These are phyloP conservation scores for Botrytis pseudocinerea DNA, from an alignment of 2,329 filamentous ascomycete genomes.

Conservation along the genomic window DNA sequence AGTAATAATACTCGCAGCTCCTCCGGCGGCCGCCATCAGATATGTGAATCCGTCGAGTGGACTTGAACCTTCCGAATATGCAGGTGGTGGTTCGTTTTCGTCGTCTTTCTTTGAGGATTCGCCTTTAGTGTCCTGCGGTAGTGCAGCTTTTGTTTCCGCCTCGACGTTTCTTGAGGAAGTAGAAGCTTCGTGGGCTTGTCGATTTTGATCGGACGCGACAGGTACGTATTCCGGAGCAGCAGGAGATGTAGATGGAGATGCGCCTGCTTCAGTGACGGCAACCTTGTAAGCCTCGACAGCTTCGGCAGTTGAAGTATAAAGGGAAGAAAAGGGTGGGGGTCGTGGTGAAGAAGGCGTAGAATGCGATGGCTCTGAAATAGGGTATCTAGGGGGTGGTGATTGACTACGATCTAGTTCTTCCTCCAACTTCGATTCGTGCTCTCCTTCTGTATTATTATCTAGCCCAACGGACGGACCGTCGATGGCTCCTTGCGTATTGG, in stretches of 20 bases:
- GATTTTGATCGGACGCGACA: conserved; percentile 42
- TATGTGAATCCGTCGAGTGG: conserved; percentile 91
- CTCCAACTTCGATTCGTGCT: conserved; percentile 41
- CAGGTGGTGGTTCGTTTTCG: conserved; percentile 90
- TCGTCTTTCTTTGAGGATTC: conserved; percentile 72
- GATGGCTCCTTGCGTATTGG: conserved; percentile 47
- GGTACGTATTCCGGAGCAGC: conserved; percentile 61
- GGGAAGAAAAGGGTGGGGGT: conserved; percentile 62
- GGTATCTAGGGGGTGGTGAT: conserved; percentile 62
- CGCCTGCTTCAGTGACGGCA: conserved; percentile 43
- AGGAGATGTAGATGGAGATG: conserved; percentile 50
- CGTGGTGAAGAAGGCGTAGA: conserved; percentile 47
- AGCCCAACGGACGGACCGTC: conserved; percentile 49
- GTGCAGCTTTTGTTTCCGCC: conserved; percentile 79
- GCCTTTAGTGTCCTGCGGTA: conserved; percentile 79
- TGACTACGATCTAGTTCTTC: conserved; percentile 44
- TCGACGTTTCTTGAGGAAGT: conserved; percentile 48
- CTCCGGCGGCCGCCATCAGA: conserved; percentile 97
- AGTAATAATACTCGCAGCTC: conserved; percentile 97
- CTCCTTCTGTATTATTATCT: conserved; percentile 30
- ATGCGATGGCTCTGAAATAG: conserved; percentile 52
- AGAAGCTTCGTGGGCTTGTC: conserved; percentile 29
- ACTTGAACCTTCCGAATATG: conserved; percentile 92
- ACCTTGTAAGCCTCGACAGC: conserved; percentile 43
- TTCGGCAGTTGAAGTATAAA: conserved; percentile 50